Evolutionary conservation across 345 rosid genomes (phyloP).

Genomic region (Turnera subulata): DNA sequence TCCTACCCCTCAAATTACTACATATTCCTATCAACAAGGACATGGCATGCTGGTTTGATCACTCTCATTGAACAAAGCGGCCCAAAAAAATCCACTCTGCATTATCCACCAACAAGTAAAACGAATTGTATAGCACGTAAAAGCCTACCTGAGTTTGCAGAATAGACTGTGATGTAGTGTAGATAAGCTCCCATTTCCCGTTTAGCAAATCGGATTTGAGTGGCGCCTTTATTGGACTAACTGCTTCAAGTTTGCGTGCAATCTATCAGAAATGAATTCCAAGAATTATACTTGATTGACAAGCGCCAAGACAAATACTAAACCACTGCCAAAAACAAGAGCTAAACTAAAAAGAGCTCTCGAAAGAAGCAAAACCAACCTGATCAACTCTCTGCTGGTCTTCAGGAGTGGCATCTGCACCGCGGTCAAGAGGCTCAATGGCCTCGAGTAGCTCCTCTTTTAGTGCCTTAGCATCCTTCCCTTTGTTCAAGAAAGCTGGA

Average conservation of each 20-base stretch:
- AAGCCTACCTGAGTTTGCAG: slow-evolving; percentile 62
- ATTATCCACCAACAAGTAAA: slow-evolving; percentile 46
- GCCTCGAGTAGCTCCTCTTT: slow-evolving; percentile 74
- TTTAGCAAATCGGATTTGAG: slow-evolving; percentile 62
- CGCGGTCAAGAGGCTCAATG: slow-evolving; percentile 68
- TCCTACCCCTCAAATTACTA: background rate
- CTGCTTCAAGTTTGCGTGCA: slow-evolving; percentile 77
- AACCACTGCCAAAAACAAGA: no score
- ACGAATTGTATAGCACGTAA: background rate
- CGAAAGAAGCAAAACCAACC: slow-evolving; percentile 28
- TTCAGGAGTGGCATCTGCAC: slow-evolving; percentile 73
- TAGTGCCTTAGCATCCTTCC: slow-evolving; percentile 49
- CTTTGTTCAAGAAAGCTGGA: slow-evolving; percentile 66
- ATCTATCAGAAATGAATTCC: slow-evolving; percentile 43
- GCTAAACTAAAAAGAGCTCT: background rate
- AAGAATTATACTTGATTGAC: slow-evolving; percentile 7
- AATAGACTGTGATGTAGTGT: slow-evolving; percentile 82
- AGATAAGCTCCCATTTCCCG: slow-evolving; percentile 95
- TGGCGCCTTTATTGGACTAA: slow-evolving; percentile 69
- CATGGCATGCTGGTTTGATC: no score
- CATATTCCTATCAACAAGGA: no score
- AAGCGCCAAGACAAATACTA: background rate
- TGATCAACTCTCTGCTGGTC: slow-evolving; percentile 71
- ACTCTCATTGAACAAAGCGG: no score
- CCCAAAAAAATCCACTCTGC: slow-evolving; percentile 38